phyloP scores from a whole-genome alignment of 2,329 filamentous ascomycete genomes.

The Chalara sp. region DNA sequence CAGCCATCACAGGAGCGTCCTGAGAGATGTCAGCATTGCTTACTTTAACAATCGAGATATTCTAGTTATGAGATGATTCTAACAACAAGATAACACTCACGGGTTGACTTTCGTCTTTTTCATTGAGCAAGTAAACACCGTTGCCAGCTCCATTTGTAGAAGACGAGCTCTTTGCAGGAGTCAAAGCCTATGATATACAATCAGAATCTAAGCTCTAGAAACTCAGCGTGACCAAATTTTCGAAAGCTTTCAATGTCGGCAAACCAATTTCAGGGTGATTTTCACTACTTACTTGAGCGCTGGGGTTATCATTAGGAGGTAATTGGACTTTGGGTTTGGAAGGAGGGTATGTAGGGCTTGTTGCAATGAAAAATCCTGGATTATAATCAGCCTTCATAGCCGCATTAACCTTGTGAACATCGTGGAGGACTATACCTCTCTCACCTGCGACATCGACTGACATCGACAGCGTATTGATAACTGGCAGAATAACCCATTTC shows the following conservation, averaged over 20 bases:
- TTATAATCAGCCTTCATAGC: background rate
- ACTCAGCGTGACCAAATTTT: too few relatives aligned
- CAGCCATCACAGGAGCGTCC: background rate
- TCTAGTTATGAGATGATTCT: too few relatives aligned
- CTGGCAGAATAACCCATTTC: slow-evolving; percentile 16
- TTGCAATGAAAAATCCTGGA: slow-evolving; percentile 27
- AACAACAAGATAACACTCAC: background rate
- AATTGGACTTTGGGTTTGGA: slow-evolving; percentile 10
- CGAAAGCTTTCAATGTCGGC: too few relatives aligned
- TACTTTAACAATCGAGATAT: background rate
- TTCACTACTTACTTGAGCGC: too few relatives aligned
- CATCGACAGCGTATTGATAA: slow-evolving; percentile 24
- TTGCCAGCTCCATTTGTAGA: slow-evolving; percentile 29
- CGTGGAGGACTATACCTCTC: slow-evolving; percentile 22
- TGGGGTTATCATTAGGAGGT: slow-evolving; percentile 13
- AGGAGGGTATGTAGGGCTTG: slow-evolving; percentile 28
- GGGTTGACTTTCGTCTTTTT: slow-evolving; percentile 25
- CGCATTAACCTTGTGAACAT: background rate
- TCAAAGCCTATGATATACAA: too few relatives aligned
- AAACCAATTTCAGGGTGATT: too few relatives aligned
- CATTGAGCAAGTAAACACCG: slow-evolving; percentile 33
- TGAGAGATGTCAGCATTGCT: background rate
- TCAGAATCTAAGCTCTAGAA: too few relatives aligned
- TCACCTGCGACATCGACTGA: slow-evolving; percentile 31
- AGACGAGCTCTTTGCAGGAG: slow-evolving; percentile 17